Conservation (phyloP, 1,284 basidiomycete species). For the Tranzscheliella williamsii region DNA sequence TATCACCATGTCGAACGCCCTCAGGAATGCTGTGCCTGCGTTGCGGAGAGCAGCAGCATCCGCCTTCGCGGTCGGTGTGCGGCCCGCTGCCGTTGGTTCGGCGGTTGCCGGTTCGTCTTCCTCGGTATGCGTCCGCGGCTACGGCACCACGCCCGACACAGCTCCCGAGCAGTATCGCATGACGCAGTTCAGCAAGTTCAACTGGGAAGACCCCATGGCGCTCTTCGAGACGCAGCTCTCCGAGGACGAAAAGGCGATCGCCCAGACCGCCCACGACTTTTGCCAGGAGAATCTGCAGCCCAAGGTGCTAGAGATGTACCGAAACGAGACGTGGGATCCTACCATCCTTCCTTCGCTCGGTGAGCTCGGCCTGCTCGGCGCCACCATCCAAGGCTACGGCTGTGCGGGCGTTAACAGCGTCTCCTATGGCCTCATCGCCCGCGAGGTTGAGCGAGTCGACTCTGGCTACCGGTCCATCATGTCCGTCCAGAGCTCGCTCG, state of each 20-base stretch:
- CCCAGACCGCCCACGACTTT: slow-evolving; percentile 81
- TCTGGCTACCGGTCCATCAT: slow-evolving; percentile 95
- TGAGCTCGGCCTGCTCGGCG: slow-evolving; percentile 83
- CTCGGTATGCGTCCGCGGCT: slow-evolving; percentile 3
- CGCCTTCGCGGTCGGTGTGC: not conserved
- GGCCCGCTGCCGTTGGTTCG: slow-evolving; percentile 1
- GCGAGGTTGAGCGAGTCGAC: slow-evolving; percentile 92
- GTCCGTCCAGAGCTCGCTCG: slow-evolving; percentile 91
- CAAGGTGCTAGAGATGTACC: slow-evolving; percentile 81
- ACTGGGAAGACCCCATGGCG: slow-evolving; percentile 68
- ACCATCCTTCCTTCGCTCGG: slow-evolving; percentile 86
- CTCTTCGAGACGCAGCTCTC: slow-evolving; percentile 66
- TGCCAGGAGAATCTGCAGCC: slow-evolving; percentile 84
- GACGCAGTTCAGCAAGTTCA: slow-evolving; percentile 66
- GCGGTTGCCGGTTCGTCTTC: slow-evolving; percentile 2
- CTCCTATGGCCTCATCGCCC: slow-evolving; percentile 88
- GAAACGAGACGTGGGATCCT: slow-evolving; percentile 81
- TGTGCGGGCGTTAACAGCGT: slow-evolving; percentile 91
- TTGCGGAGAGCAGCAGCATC: slow-evolving; percentile 12
- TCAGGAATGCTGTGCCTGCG: slow-evolving; percentile 18
- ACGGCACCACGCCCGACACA: slow-evolving; percentile 30
- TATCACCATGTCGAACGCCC: slow-evolving; percentile 35
- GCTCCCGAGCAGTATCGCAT: slow-evolving; percentile 38
- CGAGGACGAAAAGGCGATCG: slow-evolving; percentile 86
- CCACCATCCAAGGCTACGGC: slow-evolving; percentile 89